phyloP scores from a whole-genome alignment of 192 early-diverging fungal genomes.

The Backusella psychrophila region DNA sequence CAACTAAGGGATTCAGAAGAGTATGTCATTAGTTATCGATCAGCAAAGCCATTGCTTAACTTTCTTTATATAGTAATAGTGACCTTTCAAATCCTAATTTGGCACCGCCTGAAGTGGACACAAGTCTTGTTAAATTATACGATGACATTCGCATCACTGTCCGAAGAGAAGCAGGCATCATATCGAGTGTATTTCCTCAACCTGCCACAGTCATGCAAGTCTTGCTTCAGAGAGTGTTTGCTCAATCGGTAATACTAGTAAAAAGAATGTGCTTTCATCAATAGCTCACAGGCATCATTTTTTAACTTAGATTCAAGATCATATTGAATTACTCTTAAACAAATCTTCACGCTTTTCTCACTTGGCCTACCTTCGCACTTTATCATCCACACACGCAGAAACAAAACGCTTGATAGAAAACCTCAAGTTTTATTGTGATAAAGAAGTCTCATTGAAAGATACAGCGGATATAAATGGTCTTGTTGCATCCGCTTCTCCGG shows the following conservation, averaged over 20 bases:
- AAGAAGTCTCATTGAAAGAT: conserved; percentile 36
- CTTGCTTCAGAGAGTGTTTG: conserved; percentile 93
- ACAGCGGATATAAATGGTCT: conserved; percentile 40
- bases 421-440: conserved; percentile 77
- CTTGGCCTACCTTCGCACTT: conserved; percentile 77
- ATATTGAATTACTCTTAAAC: conserved; percentile 77
- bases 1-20: conserved; percentile 32
- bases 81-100: conserved; percentile 50
- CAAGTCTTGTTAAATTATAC: conserved; percentile 72
- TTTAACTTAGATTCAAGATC: conserved; percentile 74
- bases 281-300: background rate
- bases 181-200: conserved; percentile 93
- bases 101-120: conserved; percentile 65
- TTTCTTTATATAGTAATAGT: conserved; percentile 31
- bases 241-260: conserved; percentile 72
- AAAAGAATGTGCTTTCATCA: background rate
- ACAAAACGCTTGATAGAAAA: conserved; percentile 72
- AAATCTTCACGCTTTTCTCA: conserved; percentile 69
- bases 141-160: conserved; percentile 82
- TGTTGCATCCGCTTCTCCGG: conserved; percentile 51
- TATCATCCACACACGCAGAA: conserved; percentile 70
- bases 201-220: conserved; percentile 88
- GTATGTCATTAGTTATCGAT: conserved; percentile 13
- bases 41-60: background rate
- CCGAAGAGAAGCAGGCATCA: conserved; percentile 85